Base-by-base conservation (phyloP, 2,329 filamentous ascomycete species). In the Colletotrichum tanaceti region DNA sequence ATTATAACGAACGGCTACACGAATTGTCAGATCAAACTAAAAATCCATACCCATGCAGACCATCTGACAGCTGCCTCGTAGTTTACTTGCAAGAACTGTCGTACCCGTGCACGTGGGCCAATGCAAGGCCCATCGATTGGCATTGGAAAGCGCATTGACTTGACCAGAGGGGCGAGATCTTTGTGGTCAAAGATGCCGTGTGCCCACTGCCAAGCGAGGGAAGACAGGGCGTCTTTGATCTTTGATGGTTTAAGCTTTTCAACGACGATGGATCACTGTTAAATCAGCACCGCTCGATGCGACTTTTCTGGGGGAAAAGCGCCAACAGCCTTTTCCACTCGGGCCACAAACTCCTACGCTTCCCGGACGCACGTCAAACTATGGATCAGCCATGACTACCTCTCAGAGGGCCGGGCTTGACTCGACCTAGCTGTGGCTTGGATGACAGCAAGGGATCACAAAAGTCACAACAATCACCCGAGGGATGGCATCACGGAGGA, bases 41-140 rank as follows among this genome's bases (percentile, higher is more conserved):
- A 91, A 71, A 91, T 89, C 0, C 89, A 91, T 73, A 84, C 81
- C 0, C 86, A 90, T 69, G 87, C 87, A 4, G 86, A 90, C 63
- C 87, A 90, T 68, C 70, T 90, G 0, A 90, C 87, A 0, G 84
- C 89, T 0, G 81, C 88, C 0, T 80, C 81, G 4, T 91, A n/a
- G n/a, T n/a, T n/a, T n/a, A 90, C 73, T 80, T 91, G 0, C 86
- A 89, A 72, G n/a, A 74, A 76, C 0, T 75, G 73, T 2, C 78
- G 89, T 0, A 71, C 74, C 0, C 68, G 77, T 32, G 7, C 28
- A 7, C 28, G 10, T 10, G 28, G 7, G 28, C 28, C 9, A 9
- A 59, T 63, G 0, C 79, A 84, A 50, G 77, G 75, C 0, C 83
- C 86, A 0, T 71, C 72, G 0, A 83, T 90, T 5, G 81, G 85